A percentile compares a stretch with the other conserved stretches of the same genome.
phyloP scores from a whole-genome alignment of 2,329 filamentous ascomycete species.

The Sphaerostilbella broomeana region DNA sequence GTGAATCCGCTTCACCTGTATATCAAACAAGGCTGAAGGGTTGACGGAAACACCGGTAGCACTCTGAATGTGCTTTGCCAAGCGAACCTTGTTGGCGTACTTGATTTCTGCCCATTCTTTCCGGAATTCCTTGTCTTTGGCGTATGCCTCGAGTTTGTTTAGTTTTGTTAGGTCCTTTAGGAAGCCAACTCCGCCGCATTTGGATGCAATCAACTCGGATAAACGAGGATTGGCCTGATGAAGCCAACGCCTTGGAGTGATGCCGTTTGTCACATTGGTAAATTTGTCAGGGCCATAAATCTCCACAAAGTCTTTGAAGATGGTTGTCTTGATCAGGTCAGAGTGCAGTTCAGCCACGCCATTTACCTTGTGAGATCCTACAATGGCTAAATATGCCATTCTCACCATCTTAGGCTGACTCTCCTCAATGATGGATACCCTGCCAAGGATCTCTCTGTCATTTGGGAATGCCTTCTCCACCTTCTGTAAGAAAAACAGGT shows the following conservation, averaged over 20 bases:
- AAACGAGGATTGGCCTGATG: slow-evolving; percentile 94
- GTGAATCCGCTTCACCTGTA: slow-evolving; percentile 98
- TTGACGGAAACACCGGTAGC: slow-evolving; percentile 77
- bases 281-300: slow-evolving; percentile 97
- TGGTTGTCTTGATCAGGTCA: slow-evolving; percentile 96
- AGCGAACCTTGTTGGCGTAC: slow-evolving; percentile 85
- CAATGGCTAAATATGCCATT: slow-evolving; percentile 92
- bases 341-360: slow-evolving; percentile 97
- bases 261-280: slow-evolving; percentile 96
- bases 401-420: slow-evolving; percentile 95
- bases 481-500: slow-evolving; percentile 81
- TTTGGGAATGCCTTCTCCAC: slow-evolving; percentile 89
- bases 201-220: slow-evolving; percentile 86
- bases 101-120: slow-evolving; percentile 97
- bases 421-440: slow-evolving; percentile 97
- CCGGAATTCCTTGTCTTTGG: slow-evolving; percentile 83
- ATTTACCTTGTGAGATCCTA: slow-evolving; percentile 98
- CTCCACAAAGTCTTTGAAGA: slow-evolving; percentile 96
- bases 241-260: slow-evolving; percentile 91
- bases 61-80: slow-evolving; percentile 85
- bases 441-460: slow-evolving; percentile 74
- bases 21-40: slow-evolving; percentile 82
- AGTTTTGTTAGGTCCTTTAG: slow-evolving; percentile 84
- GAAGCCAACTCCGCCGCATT: slow-evolving; percentile 76
- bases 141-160: slow-evolving; percentile 75